Evolutionary conservation across 257 asterid species (phyloP).

Genomic region (Cruciata laevipes): DNA sequence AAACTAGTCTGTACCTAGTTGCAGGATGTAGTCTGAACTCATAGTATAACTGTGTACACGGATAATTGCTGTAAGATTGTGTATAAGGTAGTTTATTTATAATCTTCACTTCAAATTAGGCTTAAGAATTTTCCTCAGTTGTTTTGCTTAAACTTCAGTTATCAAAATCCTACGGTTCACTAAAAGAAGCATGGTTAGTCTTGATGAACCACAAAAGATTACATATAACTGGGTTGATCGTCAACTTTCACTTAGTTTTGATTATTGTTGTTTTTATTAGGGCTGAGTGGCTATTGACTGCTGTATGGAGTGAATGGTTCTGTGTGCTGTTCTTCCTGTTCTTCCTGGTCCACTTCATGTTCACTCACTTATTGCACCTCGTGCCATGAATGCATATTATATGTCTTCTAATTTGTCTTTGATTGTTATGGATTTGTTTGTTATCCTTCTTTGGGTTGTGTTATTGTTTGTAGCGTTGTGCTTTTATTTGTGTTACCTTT

Average conservation of each 20-base stretch:
- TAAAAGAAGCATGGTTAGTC: neutral
- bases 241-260: neutral
- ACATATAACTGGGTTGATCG: neutral
- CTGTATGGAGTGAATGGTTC: neutral
- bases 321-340: neutral
- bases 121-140: neutral
- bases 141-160: neutral
- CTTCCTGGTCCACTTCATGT: neutral
- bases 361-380: neutral
- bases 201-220: neutral
- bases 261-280: neutral
- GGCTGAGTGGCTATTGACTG: neutral
- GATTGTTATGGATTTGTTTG: neutral
- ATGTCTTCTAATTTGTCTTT: neutral
- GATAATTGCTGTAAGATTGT: neutral
- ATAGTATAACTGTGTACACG: neutral
- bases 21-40: neutral
- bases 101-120: neutral
- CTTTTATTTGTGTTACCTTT: conserved; percentile 4
- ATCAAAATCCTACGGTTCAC: neutral
- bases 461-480: neutral
- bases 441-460: neutral
- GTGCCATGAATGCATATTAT: neutral
- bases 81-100: neutral
- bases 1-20: neutral